Evolutionary conservation across 2,329 filamentous ascomycete genomes (phyloP).

Genomic region (Fusarium clavum): DNA sequence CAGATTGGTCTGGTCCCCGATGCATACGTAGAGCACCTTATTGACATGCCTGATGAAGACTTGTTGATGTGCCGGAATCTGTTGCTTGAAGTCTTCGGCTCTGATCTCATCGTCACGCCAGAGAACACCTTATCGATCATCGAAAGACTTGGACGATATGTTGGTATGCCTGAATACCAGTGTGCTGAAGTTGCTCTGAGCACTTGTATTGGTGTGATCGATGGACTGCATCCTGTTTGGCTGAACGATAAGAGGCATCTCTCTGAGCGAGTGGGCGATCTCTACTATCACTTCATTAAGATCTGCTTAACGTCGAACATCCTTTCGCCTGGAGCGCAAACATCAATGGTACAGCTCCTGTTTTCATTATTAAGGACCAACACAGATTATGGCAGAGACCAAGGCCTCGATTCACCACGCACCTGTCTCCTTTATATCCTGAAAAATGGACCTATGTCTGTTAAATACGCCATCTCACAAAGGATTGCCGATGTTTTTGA

Average conservation of each 20-base stretch:
- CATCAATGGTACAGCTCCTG: conserved; percentile 74
- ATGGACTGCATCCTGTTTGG: conserved; percentile 74
- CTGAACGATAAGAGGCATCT: conserved; percentile 68
- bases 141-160: conserved; percentile 62
- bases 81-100: conserved; percentile 64
- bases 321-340: conserved; percentile 76
- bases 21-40: conserved; percentile 61
- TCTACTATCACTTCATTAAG: conserved; percentile 83
- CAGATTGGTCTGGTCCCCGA: conserved; percentile 64
- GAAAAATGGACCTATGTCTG: conserved; percentile 70
- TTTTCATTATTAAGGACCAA: conserved; percentile 75
- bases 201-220: conserved; percentile 75
- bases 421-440: conserved; percentile 82
- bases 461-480: conserved; percentile 81
- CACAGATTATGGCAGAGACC: conserved; percentile 72
- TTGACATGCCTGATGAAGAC: conserved; percentile 64
- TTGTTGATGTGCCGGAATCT: conserved; percentile 64
- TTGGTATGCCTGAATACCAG: conserved; percentile 70
- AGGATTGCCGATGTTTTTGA: conserved; percentile 80
- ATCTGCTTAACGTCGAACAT: conserved; percentile 74
- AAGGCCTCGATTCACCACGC: conserved; percentile 68
- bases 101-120: conserved; percentile 62
- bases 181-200: conserved; percentile 80
- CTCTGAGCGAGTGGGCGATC: conserved; percentile 73
- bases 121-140: conserved; percentile 62